Conservation (phyloP, 345 rosid species). For the Dipteronia dyeriana region DNA sequence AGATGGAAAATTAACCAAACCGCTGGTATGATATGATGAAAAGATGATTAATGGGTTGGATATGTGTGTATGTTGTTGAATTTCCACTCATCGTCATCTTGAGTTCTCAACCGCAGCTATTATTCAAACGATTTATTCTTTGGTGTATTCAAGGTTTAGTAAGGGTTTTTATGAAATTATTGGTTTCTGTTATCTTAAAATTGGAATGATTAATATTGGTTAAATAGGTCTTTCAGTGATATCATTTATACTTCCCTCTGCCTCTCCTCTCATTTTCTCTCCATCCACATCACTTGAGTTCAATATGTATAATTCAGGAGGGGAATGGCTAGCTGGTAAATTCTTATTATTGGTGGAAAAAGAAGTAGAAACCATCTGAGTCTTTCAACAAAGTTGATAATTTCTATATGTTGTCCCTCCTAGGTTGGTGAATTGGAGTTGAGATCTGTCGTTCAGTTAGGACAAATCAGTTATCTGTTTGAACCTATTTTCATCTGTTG, state of each 20-base stretch:
- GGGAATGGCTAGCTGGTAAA: not conserved
- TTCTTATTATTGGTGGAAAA: not conserved
- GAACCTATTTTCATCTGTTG: not conserved
- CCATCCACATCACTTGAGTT: not conserved
- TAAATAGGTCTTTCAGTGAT: not conserved
- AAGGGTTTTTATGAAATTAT: not conserved
- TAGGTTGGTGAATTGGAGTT: constrained; percentile 1
- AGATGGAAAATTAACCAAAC: not conserved
- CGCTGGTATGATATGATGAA: not conserved
- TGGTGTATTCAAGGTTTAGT: not conserved
- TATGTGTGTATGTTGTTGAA: not conserved
- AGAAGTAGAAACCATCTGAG: not conserved
- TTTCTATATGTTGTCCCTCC: too few species aligned
- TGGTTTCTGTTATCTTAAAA: not conserved
- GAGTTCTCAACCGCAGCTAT: not conserved
- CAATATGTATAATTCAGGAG: not conserved
- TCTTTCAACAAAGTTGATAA: not conserved
- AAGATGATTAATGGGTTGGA: not conserved
- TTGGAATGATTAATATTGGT: not conserved
- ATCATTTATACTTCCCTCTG: not conserved
- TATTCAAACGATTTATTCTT: not conserved
- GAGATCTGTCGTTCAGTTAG: not conserved
- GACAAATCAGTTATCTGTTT: not conserved
- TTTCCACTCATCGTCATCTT: constrained; percentile 3
- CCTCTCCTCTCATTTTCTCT: not conserved